Base-by-base conservation (phyloP, 2,329 filamentous ascomycete species). In the Botryotinia narcissicola region DNA sequence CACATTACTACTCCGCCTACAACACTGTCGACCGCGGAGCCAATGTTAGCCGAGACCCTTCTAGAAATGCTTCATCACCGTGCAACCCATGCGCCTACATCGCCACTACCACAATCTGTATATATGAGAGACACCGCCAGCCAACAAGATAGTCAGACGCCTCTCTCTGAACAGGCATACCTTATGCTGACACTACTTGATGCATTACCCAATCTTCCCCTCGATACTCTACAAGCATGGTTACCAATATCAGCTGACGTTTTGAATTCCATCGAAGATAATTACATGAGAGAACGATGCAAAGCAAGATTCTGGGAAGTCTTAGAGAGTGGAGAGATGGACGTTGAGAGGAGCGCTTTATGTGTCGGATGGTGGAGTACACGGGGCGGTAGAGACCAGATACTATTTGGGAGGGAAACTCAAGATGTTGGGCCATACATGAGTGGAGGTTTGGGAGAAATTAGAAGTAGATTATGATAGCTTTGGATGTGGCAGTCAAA, bases 301-400 rank as follows among this genome's bases (percentile, higher is more conserved):
- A 87, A 87, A 75, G 84, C 87, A 74, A 84, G 90, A 70, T 90
- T 92, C 77, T 93, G 91, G 91, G 89, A 92, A 74, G 86, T 89
- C 3, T 77, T 93, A 20, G 80, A 80, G 67, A 86, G 86, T 75
- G 91, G 91, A 2, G 91, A 92, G 80, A 92, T 93, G 89, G 91
- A 93, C 82, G 86, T 92, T 42, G 89, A 92, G 77, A 85, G 90
- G 63, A 89, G 90, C 35, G 85, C 87, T 75, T 84, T 89, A 70
- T 91, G 89, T 77, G 89, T 92, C 61, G 86, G 85, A 7, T 93
- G 91, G 91, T 93, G 91, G 91, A 88, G 85, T 54, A 80, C 75
- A 48, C 90, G 88, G 40, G 84, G 84, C 29, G 79, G 80, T 14
- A 76, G 79, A 69, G 77, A 80, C 29, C 76, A 72, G 29, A 78